phyloP scores from a whole-genome alignment of 1,284 basidiomycete genomes.

The Blastosporella zonata region DNA sequence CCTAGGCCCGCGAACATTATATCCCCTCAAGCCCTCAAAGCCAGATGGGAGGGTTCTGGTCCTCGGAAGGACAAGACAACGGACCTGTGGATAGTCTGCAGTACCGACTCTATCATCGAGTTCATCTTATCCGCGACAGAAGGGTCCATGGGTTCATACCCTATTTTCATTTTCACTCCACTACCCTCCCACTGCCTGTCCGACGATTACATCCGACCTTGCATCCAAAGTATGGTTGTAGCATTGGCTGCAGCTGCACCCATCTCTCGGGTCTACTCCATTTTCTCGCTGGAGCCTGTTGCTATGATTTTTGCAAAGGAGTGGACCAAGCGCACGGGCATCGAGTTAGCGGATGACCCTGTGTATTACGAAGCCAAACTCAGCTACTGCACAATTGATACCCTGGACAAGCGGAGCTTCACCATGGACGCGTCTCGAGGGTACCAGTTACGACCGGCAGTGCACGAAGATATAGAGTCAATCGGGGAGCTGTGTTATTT shows the following conservation, averaged over 20 bases:
- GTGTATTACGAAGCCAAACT: slow-evolving; percentile 62
- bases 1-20: slow-evolving; percentile 52
- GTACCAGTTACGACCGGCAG: slow-evolving; percentile 43
- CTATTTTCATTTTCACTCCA: slow-evolving; percentile 51
- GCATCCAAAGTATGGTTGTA: slow-evolving; percentile 33
- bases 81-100: slow-evolving; percentile 53
- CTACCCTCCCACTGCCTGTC: slow-evolving; percentile 31
- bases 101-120: slow-evolving; percentile 34
- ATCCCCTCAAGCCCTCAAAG: slow-evolving; percentile 44
- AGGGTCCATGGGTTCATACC: slow-evolving; percentile 52
- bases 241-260: slow-evolving; percentile 29
- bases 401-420: slow-evolving; percentile 33
- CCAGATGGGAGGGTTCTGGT: slow-evolving; percentile 23
- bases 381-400: slow-evolving; percentile 47
- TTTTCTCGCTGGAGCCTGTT: slow-evolving; percentile 57
- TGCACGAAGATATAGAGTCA: slow-evolving; percentile 36
- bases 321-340: slow-evolving; percentile 46
- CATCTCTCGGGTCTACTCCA: slow-evolving; percentile 55
- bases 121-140: slow-evolving; percentile 59
- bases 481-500: slow-evolving; percentile 49
- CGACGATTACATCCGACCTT: slow-evolving; percentile 30
- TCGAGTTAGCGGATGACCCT: slow-evolving; percentile 34
- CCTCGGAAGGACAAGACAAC: slow-evolving; percentile 1
- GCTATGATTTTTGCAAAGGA: slow-evolving; percentile 42
- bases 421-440: slow-evolving; percentile 25